These are phyloP conservation scores for Arthrobotrys sinensis DNA, from an alignment of 2,329 filamentous ascomycete species.

Conservation along the genomic window DNA sequence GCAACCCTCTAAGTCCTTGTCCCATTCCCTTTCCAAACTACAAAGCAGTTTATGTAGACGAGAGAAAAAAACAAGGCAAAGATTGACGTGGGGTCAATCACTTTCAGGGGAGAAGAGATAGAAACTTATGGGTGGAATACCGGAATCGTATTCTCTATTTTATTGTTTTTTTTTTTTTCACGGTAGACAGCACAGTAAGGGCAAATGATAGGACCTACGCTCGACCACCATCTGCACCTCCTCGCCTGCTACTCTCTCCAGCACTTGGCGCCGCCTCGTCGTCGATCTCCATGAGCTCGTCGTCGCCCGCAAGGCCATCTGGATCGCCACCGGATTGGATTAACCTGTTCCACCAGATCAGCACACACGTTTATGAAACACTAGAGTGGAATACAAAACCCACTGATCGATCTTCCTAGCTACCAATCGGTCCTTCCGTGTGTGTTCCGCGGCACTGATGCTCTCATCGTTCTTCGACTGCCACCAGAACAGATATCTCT, in stretches of 20 bases:
- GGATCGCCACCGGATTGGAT: slow-evolving; percentile 90
- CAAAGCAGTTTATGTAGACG: slow-evolving; percentile 30
- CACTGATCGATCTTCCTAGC: slow-evolving; percentile 55
- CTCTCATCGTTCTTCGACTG: slow-evolving; percentile 84
- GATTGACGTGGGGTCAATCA: background rate
- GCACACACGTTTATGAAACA: background rate
- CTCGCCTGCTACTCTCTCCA: slow-evolving; percentile 88
- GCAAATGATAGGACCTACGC: slow-evolving; percentile 85
- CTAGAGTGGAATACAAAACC: background rate
- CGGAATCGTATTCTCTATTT: slow-evolving; percentile 64
- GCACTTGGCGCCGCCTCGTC: slow-evolving; percentile 80
- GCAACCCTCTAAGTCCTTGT: slow-evolving; percentile 5
- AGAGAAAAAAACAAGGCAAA: slow-evolving; percentile 4
- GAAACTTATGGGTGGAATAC: slow-evolving; percentile 56
- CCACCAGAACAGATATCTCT: slow-evolving; percentile 95
- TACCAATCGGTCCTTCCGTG: slow-evolving; percentile 38
- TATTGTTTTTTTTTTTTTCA: background rate
- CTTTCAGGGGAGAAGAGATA: slow-evolving; percentile 2
- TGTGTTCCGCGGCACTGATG: slow-evolving; percentile 66
- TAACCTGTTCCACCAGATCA: slow-evolving; percentile 35
- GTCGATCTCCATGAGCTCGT: slow-evolving; percentile 83
- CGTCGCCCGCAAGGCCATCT: slow-evolving; percentile 86
- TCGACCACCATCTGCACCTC: slow-evolving; percentile 96
- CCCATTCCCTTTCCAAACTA: slow-evolving; percentile 20
- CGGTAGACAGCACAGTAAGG: slow-evolving; percentile 60